These are phyloP conservation scores for Gossypium ekmanianum DNA, from an alignment of 345 rosid species.

Conservation along the genomic window DNA sequence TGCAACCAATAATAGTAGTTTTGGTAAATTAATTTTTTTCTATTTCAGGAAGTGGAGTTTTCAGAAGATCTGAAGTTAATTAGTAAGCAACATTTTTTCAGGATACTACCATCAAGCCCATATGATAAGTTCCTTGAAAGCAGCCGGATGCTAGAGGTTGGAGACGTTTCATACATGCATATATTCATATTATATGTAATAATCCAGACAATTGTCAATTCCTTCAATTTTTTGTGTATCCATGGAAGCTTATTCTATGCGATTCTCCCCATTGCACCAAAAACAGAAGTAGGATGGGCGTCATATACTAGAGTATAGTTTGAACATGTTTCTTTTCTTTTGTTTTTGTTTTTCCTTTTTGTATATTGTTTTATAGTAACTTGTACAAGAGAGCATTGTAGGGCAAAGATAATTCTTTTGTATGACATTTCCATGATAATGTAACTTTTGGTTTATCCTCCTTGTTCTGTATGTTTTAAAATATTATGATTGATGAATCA, in stretches of 20 bases:
- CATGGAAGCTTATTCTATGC: not conserved
- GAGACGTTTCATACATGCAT: not conserved
- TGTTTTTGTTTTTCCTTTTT: no score
- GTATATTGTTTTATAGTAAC: not conserved
- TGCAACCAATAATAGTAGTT: not conserved
- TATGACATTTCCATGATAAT: not conserved
- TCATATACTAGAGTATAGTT: not conserved
- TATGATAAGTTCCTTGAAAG: constrained; percentile 78
- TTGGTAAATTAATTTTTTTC: not conserved
- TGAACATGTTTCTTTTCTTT: not conserved
- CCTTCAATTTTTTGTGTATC: not conserved
- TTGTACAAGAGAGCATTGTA: not conserved
- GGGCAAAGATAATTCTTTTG: not conserved
- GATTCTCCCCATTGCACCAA: not conserved
- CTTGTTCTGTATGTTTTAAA: not conserved
- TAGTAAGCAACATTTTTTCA: constrained; percentile 45
- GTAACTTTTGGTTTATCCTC: not conserved
- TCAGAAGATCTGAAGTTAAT: constrained; percentile 28
- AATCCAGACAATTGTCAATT: not conserved
- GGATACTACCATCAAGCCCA: constrained; percentile 78
- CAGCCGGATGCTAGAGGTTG: constrained; percentile 60
- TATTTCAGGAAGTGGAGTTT: constrained; percentile 38
- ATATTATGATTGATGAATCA: not conserved
- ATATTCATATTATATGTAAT: not conserved
- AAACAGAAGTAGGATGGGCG: not conserved